These are phyloP conservation scores for Phaeolepiota aurea DNA, from an alignment of 768 basidiomycete genomes.

Conservation along the genomic window DNA sequence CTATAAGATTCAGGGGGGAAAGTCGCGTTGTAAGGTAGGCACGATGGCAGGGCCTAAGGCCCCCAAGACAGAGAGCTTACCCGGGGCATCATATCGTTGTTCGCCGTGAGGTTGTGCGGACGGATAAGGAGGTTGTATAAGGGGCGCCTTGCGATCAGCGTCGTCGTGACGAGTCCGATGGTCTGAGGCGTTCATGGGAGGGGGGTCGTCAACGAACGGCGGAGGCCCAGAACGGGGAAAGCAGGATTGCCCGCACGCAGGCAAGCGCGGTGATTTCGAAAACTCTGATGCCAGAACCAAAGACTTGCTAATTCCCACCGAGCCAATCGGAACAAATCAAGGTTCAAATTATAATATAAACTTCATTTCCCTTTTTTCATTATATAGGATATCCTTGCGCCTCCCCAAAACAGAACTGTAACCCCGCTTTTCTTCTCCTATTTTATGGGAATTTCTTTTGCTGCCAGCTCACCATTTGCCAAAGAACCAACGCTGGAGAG, in stretches of 20 bases:
- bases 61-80: constrained; percentile 24
- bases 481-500: constrained; percentile 9
- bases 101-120: constrained; percentile 12
- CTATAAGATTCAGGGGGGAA: constrained; percentile 14
- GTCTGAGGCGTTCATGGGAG: constrained; percentile 52
- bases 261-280: constrained; percentile 62
- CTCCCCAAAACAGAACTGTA: not conserved
- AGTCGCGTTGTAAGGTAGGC: constrained; percentile 11
- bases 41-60: constrained; percentile 8
- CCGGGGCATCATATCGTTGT: constrained; percentile 24
- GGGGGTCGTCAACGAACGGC: constrained; percentile 31
- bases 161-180: constrained; percentile 39
- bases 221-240: constrained; percentile 39
- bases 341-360: constrained; percentile 15
- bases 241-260: constrained; percentile 55
- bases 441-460: too few species aligned
- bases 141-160: constrained; percentile 19
- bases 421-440: too few species aligned
- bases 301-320: constrained; percentile 44
- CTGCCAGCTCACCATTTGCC: too few species aligned
- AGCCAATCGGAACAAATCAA: constrained; percentile 55
- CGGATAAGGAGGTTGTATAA: constrained; percentile 12
- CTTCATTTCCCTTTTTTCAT: constrained; percentile 5
- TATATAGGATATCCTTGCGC: not conserved
- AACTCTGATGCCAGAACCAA: constrained; percentile 42